phyloP scores from a whole-genome alignment of 768 basidiomycete species.

The Xerocomus potaroensis region DNA sequence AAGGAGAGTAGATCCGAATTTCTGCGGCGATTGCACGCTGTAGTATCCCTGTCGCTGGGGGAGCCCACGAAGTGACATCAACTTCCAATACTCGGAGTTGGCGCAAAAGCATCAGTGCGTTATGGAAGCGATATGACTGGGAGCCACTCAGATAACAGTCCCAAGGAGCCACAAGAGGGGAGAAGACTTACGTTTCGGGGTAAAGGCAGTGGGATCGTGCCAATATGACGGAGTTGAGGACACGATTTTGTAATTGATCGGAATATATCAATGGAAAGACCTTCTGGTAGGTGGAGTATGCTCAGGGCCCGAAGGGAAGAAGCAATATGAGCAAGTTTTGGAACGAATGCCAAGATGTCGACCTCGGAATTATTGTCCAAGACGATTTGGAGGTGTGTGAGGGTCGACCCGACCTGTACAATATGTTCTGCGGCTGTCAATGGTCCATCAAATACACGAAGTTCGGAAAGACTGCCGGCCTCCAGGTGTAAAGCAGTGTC shows the following conservation, averaged over 20 bases:
- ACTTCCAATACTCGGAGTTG: conserved; percentile 36
- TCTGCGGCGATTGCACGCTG: conserved; percentile 39
- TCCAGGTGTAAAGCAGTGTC: conserved; percentile 24
- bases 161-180: conserved; percentile 6
- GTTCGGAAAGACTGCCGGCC: conserved; percentile 35
- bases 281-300: conserved; percentile 34
- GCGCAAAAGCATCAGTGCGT: conserved; percentile 31
- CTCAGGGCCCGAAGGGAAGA: conserved; percentile 35
- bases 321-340: conserved; percentile 26
- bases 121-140: conserved; percentile 34
- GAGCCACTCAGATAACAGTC: conserved; percentile 19
- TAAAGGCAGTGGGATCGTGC: conserved; percentile 35
- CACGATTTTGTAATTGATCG: conserved; percentile 32
- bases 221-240: conserved; percentile 35
- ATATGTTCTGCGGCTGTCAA: conserved; percentile 41
- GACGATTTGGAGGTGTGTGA: conserved; percentile 43
- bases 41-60: conserved; percentile 25
- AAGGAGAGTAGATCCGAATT: conserved; percentile 35
- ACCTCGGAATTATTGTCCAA: conserved; percentile 36
- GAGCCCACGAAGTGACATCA: conserved; percentile 34
- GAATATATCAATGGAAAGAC: conserved; percentile 26
- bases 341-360: conserved; percentile 30
- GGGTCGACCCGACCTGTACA: conserved; percentile 29
- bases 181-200: conserved; percentile 32
- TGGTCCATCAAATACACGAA: conserved; percentile 44